A percentile compares a stretch with the other conserved stretches of the same genome.
phyloP scores from a whole-genome alignment of 1,284 basidiomycete genomes.

The Leucocoprinus gongylophorus region DNA sequence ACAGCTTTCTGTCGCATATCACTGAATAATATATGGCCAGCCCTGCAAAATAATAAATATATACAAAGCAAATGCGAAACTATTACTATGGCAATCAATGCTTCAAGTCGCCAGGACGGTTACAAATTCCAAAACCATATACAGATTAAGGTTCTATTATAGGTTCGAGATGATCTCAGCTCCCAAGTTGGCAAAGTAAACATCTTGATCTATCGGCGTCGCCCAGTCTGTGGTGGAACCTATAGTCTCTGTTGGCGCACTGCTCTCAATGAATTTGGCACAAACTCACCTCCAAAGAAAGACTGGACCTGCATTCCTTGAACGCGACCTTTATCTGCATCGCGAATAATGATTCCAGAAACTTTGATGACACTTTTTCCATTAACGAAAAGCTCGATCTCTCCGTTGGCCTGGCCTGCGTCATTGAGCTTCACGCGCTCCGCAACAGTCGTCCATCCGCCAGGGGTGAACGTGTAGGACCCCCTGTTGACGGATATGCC shows the following conservation, averaged over 20 bases:
- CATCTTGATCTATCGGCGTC: conserved; percentile 45
- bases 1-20: not conserved
- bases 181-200: conserved; percentile 57
- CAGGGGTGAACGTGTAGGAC: conserved; percentile 49
- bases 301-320: conserved; percentile 56
- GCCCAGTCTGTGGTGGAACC: conserved; percentile 36
- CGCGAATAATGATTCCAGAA: conserved; percentile 39
- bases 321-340: conserved; percentile 36
- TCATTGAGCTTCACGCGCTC: conserved; percentile 56
- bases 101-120: conserved; percentile 1
- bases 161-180: conserved; percentile 33
- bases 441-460: conserved; percentile 48
- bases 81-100: not conserved
- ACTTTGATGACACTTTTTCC: conserved; percentile 48
- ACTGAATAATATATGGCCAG: not conserved
- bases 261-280: not conserved
- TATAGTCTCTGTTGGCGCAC: not conserved
- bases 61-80: not conserved
- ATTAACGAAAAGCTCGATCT: conserved; percentile 47
- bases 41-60: not conserved
- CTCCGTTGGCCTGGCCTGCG: conserved; percentile 44
- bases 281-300: conserved; percentile 43
- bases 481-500: conserved; percentile 61
- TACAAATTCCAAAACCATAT: not conserved
- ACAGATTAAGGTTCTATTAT: not conserved